phyloP scores from a whole-genome alignment of 106 monocot species.

The Dendrobium huoshanense region DNA sequence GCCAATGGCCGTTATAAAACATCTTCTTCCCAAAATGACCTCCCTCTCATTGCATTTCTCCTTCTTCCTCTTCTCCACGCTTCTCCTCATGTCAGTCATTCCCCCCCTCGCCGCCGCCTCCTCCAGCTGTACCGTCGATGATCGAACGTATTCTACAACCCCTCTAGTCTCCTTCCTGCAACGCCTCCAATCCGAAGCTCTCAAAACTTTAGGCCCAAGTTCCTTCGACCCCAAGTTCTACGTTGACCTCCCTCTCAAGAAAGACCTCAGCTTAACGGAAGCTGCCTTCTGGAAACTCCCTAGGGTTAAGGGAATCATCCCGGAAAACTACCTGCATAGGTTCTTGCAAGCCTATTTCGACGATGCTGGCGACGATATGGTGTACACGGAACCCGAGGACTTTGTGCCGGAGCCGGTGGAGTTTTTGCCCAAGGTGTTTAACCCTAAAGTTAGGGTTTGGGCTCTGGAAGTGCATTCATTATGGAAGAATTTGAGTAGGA shows the following conservation, averaged over 20 bases:
- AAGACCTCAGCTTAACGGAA: slow-evolving; percentile 25
- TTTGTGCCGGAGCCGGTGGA: slow-evolving; percentile 66
- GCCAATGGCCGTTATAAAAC: not conserved
- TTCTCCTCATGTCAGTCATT: not conserved
- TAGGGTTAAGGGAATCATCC: slow-evolving; percentile 15
- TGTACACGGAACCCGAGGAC: slow-evolving; percentile 38
- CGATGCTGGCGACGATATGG: slow-evolving; percentile 51
- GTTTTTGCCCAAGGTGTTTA: slow-evolving; percentile 70
- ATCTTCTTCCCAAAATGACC: not conserved
- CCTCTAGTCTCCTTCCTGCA: slow-evolving; percentile 25
- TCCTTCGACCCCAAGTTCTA: slow-evolving; percentile 93
- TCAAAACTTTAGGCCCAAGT: slow-evolving; percentile 39
- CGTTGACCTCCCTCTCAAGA: slow-evolving; percentile 78
- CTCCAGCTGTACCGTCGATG: not conserved
- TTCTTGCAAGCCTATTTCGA: slow-evolving; percentile 42
- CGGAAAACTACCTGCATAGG: slow-evolving; percentile 11
- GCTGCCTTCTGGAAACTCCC: slow-evolving; percentile 52
- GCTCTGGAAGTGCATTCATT: slow-evolving; percentile 77
- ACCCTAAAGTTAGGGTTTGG: slow-evolving; percentile 52
- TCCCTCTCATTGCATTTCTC: not conserved
- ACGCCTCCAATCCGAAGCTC: slow-evolving; percentile 26
- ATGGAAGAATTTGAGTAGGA: slow-evolving; percentile 67
- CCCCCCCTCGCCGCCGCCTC: not conserved
- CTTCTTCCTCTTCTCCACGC: not conserved
- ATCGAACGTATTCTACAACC: not conserved